A percentile compares a stretch with the other conserved stretches of the same genome.
Conservation (phyloP, 73 alveolate genomes). For the Breviolum minutum region DNA sequence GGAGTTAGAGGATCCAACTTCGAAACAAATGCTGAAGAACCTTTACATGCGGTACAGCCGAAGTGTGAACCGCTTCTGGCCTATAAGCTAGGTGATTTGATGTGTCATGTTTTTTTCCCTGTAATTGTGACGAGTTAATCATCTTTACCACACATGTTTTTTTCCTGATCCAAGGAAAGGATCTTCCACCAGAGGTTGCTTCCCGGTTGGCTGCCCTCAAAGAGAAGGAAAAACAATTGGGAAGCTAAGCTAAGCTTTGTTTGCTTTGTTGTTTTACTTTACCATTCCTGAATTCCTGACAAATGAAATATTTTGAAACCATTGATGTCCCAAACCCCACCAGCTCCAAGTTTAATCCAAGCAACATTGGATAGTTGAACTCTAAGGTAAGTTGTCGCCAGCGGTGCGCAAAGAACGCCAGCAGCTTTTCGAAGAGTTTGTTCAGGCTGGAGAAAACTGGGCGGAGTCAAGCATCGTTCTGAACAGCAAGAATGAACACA, state of each 20-base stretch:
- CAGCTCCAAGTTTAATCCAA: too few species aligned
- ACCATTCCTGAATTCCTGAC: too few species aligned
- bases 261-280: too few species aligned
- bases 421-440: background rate
- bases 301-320: too few species aligned
- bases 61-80: background rate
- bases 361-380: too few species aligned
- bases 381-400: background rate
- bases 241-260: background rate
- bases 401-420: background rate
- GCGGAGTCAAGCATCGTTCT: background rate
- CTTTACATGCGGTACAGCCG: background rate
- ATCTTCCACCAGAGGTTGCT: background rate
- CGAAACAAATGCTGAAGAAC: constrained; percentile 28
- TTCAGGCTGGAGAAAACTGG: background rate
- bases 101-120: too few species aligned
- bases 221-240: background rate
- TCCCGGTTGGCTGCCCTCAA: background rate
- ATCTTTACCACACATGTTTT: background rate
- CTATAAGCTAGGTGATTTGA: background rate
- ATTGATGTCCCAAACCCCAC: too few species aligned
- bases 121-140: too few species aligned
- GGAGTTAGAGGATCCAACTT: background rate
- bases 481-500: background rate
- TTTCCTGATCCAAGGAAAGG: background rate